Base-by-base conservation (phyloP, 257 asterid genomes). In the Parsonsia alboflavescens region DNA sequence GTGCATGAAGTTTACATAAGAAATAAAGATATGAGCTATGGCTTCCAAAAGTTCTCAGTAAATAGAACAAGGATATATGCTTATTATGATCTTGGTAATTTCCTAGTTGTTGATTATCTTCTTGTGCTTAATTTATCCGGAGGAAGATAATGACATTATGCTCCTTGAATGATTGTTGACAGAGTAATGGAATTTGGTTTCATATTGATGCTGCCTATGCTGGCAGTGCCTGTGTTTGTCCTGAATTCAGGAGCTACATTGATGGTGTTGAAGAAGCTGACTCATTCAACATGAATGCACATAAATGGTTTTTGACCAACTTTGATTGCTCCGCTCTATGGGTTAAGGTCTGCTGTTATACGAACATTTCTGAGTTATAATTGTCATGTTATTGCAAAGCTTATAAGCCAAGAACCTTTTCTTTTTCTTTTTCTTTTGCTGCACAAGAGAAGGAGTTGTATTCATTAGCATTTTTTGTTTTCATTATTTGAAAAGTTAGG, bases 151-250 rank as follows among this genome's bases (percentile, higher is more conserved):
- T 67, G 19, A 59, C 74, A 73, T 30, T 77, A 53, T 75, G 71
- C 64, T 77, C 67, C 45, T 73, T 75, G 75, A 42, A 74, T 76
- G 80, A 62, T 50, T 26, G 33, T 74, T 78, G 71, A 69, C 89
- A 94, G 99, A 80, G 83, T 73, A 78, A 90, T 75, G 93, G 85
- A 61, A 72, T 94, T 73, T 94, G 99, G 99, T 77, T 94, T 82
- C 99, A 94, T 73, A 88, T 94, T 84, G 99, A 94, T 82, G 99
- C 99, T 73, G 99, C 99, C 63, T 92, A 92, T 71, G 99, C 97
- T 83, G 99, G 99, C 81, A 94, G 99, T 84, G 96, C 99, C 46
- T 91, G 96, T 78, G 79, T 94, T 70, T 94, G 99, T 73, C 97
- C 97, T 0, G 99, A 94, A 80, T 86, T 85, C 46, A 93, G 93